Evolutionary conservation across 306 rosid species (phyloP).

Genomic region (Sophora flavescens): DNA sequence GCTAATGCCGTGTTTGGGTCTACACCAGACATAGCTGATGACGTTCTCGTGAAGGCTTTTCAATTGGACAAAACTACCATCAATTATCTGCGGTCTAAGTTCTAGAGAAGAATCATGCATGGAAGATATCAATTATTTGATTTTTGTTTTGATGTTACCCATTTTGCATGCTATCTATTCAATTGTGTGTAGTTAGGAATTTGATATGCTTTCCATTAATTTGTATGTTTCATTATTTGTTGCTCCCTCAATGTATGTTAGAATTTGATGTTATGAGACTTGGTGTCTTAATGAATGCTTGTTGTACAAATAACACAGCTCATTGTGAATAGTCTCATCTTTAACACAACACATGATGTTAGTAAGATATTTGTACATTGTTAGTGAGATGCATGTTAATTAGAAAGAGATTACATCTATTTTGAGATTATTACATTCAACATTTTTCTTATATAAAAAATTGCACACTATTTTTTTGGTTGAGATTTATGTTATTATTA

Average conservation of each 20-base stretch:
- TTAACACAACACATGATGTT: no score
- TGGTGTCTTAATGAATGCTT: neutral
- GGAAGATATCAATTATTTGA: neutral
- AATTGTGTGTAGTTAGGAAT: neutral
- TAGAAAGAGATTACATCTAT: no score
- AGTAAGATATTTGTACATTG: no score
- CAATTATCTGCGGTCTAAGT: conserved; percentile 42
- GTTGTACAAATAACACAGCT: neutral
- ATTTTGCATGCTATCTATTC: neutral
- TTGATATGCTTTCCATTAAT: neutral
- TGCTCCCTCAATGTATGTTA: no score
- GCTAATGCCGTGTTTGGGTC: conserved; percentile 55
- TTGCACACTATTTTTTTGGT: no score
- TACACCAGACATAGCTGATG: conserved; percentile 27
- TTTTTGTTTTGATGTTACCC: neutral
- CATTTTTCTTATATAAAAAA: no score
- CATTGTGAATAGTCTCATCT: no score
- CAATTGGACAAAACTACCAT: conserved; percentile 19
- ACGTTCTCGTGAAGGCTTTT: conserved; percentile 45
- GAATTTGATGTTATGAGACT: neutral
- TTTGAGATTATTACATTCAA: no score
- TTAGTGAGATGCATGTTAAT: no score
- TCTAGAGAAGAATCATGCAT: conserved; percentile 28
- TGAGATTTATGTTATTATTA: no score
- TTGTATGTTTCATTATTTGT: conserved; percentile 16